These are phyloP conservation scores for Apiospora sp. DNA, from an alignment of 2,329 filamentous ascomycete genomes.

Conservation along the genomic window DNA sequence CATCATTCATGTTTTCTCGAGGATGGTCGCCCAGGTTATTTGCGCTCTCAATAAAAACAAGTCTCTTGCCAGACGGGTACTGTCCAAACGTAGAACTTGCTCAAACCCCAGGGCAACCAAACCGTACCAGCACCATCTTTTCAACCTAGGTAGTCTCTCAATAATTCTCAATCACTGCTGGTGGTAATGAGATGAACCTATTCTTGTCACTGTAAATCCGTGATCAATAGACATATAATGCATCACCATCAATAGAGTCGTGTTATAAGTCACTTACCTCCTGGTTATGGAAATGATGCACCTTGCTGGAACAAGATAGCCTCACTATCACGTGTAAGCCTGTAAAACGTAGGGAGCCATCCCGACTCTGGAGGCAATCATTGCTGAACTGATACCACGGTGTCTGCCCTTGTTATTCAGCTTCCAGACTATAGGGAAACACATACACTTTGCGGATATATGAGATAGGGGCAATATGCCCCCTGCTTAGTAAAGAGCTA, in stretches of 20 bases:
- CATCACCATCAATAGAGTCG: background rate
- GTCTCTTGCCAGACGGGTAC: background rate
- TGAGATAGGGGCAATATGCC: too few species aligned
- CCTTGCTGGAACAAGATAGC: too few species aligned
- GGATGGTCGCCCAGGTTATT: background rate
- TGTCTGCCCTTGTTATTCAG: too few species aligned
- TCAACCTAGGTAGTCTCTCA: background rate
- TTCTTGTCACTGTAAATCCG: background rate
- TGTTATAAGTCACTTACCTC: too few species aligned
- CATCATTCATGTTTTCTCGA: background rate
- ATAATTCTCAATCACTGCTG: background rate
- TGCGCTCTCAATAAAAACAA: background rate
- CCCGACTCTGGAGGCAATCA: too few species aligned
- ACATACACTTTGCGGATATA: too few species aligned
- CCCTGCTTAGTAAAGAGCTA: too few species aligned
- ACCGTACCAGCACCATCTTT: background rate
- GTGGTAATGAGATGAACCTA: background rate
- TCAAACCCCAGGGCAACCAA: slow-evolving; percentile 4
- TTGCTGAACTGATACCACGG: too few species aligned
- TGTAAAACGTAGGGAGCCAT: too few species aligned
- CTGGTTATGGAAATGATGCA: too few species aligned
- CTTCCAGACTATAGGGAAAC: too few species aligned
- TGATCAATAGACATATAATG: background rate
- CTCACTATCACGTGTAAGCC: too few species aligned
- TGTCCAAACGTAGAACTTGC: background rate